Evolutionary conservation across 2,329 filamentous ascomycete genomes (phyloP).

Genomic region (Ophiostoma pallidulum): DNA sequence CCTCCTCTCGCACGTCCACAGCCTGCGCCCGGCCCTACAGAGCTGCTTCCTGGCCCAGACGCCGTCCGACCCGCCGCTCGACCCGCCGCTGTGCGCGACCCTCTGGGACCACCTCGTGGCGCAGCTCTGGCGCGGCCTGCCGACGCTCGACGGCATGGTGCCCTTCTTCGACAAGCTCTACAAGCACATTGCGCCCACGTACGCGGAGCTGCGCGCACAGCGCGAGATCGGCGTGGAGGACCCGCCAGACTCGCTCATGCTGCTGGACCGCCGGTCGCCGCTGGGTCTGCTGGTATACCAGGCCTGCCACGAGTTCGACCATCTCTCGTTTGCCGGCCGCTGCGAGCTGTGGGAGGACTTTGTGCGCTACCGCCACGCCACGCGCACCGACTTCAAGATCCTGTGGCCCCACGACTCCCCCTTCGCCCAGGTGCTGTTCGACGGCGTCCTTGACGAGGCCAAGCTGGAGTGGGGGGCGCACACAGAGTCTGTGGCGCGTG

Average conservation of each 20-base stretch:
- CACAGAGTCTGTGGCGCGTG: constrained; percentile 3
- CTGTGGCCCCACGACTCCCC: constrained; percentile 41
- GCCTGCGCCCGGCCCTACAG: constrained; percentile 13
- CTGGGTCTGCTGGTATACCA: constrained; percentile 73
- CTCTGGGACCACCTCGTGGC: constrained; percentile 81
- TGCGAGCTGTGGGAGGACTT: constrained; percentile 75
- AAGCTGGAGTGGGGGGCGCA: constrained; percentile 39
- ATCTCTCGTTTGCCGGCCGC: constrained; percentile 70
- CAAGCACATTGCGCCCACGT: constrained; percentile 50
- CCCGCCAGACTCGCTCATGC: constrained; percentile 42
- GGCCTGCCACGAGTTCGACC: constrained; percentile 67
- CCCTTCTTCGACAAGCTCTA: constrained; percentile 58
- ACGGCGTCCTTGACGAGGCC: constrained; percentile 42
- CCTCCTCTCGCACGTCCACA: constrained; percentile 33
- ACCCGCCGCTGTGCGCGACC: constrained; percentile 24
- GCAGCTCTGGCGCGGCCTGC: constrained; percentile 66
- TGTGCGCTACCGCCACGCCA: constrained; percentile 69
- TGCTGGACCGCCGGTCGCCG: constrained; percentile 63
- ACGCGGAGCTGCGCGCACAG: constrained; percentile 49
- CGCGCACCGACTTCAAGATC: constrained; percentile 51
- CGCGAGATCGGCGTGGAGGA: constrained; percentile 39
- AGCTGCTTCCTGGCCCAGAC: constrained; percentile 7
- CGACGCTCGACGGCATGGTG: constrained; percentile 73
- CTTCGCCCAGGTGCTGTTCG: constrained; percentile 41
- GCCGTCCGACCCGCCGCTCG: constrained; percentile 50